phyloP scores from a whole-genome alignment of 768 basidiomycete genomes.

The Boletus subparvulus region DNA sequence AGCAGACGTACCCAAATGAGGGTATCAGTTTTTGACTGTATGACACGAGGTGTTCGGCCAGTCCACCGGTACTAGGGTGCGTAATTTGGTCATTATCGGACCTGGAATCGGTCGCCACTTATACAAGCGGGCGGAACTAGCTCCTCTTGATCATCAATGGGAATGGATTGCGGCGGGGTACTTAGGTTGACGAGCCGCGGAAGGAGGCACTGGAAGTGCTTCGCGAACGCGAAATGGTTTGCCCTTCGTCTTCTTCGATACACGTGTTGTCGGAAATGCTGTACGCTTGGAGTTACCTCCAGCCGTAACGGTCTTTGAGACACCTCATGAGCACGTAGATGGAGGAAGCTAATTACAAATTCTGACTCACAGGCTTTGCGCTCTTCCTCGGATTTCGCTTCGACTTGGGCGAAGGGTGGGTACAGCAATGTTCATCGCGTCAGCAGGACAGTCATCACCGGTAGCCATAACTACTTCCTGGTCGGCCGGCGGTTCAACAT shows the following conservation, averaged over 20 bases:
- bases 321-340: conserved; percentile 18
- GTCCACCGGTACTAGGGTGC: conserved; percentile 30
- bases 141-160: conserved; percentile 11
- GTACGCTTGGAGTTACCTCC: conserved; percentile 21
- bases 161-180: conserved; percentile 14
- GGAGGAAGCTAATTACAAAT: neutral
- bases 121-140: conserved; percentile 19
- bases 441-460: neutral
- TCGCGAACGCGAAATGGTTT: conserved; percentile 14
- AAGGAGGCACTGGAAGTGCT: conserved; percentile 6
- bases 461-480: neutral
- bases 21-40: conserved; percentile 47
- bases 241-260: conserved; percentile 19
- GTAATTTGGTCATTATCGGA: conserved; percentile 18
- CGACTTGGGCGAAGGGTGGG: conserved; percentile 3
- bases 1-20: conserved; percentile 45
- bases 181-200: conserved; percentile 6
- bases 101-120: conserved; percentile 31
- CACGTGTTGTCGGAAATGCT: conserved; percentile 13
- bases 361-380: conserved; percentile 23
- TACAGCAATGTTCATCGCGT: neutral
- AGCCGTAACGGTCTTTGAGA: conserved; percentile 18
- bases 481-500: neutral
- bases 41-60: conserved; percentile 49
- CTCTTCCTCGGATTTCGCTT: conserved; percentile 32